phyloP scores from a whole-genome alignment of 108 stramenopile genomes.

The Asterionellopsis glacialis region DNA sequence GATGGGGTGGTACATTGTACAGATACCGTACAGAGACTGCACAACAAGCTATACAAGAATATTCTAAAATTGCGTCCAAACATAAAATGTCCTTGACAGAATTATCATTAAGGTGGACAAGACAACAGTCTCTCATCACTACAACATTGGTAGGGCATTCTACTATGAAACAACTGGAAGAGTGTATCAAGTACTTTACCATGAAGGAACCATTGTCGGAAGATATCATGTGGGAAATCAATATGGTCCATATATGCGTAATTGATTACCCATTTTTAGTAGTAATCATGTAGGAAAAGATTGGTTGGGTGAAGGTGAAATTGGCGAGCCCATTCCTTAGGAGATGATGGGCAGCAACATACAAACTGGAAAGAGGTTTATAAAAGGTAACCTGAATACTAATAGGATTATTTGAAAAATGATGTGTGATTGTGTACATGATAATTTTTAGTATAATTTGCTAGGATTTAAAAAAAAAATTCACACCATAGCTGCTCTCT shows the following conservation, averaged over 20 bases:
- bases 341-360: too few relatives aligned
- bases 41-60: constrained; percentile 68
- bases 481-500: too few relatives aligned
- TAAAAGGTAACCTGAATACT: too few relatives aligned
- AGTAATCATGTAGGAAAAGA: constrained; percentile 71
- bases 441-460: too few relatives aligned
- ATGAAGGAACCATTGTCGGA: constrained; percentile 63
- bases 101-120: constrained; percentile 75
- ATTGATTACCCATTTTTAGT: constrained; percentile 83
- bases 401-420: too few relatives aligned
- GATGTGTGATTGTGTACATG: too few relatives aligned
- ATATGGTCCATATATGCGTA: constrained; percentile 85
- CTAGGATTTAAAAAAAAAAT: too few relatives aligned
- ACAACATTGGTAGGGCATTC: constrained; percentile 88
- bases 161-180: constrained; percentile 70
- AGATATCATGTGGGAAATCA: constrained; percentile 87
- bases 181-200: constrained; percentile 58
- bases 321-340: constrained; percentile 87
- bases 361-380: too few relatives aligned
- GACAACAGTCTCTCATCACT: constrained; percentile 68
- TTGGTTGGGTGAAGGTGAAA: constrained; percentile 86
- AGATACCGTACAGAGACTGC: constrained; percentile 81
- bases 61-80: constrained; percentile 65
- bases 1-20: constrained; percentile 83
- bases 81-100: constrained; percentile 76